Evolutionary conservation across 148 eudicot genomes (phyloP).

Genomic region (Rhododendron vialii): DNA sequence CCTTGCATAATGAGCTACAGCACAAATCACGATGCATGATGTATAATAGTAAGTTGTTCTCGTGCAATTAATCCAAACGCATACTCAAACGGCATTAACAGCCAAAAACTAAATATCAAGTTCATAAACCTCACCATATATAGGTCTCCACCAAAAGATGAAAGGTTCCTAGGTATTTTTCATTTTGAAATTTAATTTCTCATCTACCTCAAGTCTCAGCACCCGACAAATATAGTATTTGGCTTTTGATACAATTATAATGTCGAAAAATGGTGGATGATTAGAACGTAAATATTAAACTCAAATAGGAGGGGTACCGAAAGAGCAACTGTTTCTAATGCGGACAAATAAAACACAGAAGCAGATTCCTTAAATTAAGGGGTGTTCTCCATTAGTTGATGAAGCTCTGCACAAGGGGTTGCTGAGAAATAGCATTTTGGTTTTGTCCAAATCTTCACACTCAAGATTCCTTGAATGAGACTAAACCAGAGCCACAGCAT

Average conservation of each 20-base stretch:
- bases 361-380: not conserved
- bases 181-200: not conserved
- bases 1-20: not conserved
- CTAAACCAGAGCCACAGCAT: not conserved
- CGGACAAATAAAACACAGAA: not conserved
- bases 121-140: not conserved
- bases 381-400: not conserved
- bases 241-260: not conserved
- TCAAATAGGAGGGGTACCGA: not conserved
- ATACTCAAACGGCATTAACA: not conserved
- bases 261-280: not conserved
- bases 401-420: not conserved
- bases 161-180: not conserved
- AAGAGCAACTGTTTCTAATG: not conserved
- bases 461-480: not conserved
- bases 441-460: not conserved
- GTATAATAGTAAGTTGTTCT: not conserved
- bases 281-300: not conserved
- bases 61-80: not conserved
- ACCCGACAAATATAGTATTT: not conserved
- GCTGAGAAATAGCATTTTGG: not conserved
- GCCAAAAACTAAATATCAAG: not conserved
- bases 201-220: not conserved
- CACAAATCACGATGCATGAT: not conserved
- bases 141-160: not conserved